phyloP scores from a whole-genome alignment of 768 basidiomycete species.

The Gloeopeniophorella convolvens region DNA sequence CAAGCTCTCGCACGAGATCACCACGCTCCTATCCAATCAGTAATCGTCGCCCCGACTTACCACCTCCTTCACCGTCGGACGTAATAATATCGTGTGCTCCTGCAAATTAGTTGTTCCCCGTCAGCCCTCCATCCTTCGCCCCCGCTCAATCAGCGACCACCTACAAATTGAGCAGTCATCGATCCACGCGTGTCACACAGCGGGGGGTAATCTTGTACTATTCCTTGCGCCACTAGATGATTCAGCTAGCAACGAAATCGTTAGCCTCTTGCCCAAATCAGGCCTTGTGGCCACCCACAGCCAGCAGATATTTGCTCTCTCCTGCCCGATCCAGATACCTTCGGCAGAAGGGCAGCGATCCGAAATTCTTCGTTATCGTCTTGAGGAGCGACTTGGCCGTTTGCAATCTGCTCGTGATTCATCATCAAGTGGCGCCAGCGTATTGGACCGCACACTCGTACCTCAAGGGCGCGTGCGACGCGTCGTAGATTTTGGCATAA shows the following conservation, averaged over 20 bases:
- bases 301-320: constrained; percentile 89
- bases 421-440: constrained; percentile 9
- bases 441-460: constrained; percentile 26
- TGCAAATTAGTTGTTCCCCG: constrained; percentile 25
- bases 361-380: constrained; percentile 88
- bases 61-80: constrained; percentile 80
- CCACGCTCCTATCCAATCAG: constrained; percentile 27
- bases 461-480: constrained; percentile 70
- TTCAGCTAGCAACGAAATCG: constrained; percentile 54
- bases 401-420: constrained; percentile 58
- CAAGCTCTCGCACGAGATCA: no score
- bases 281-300: constrained; percentile 41
- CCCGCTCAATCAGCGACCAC: constrained; percentile 26
- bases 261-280: background rate
- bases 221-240: constrained; percentile 78
- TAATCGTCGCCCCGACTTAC: constrained; percentile 84
- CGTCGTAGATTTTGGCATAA: constrained; percentile 71
- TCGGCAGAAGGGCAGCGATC: constrained; percentile 91
- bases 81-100: constrained; percentile 83
- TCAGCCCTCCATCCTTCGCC: background rate
- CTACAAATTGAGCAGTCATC: constrained; percentile 92
- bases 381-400: constrained; percentile 82
- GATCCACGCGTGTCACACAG: constrained; percentile 76
- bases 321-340: constrained; percentile 90
- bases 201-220: constrained; percentile 91